A percentile compares a stretch with the other conserved stretches of the same genome.
phyloP scores from a whole-genome alignment of 148 eudicot species.

The Hydrangea macrophylla region DNA sequence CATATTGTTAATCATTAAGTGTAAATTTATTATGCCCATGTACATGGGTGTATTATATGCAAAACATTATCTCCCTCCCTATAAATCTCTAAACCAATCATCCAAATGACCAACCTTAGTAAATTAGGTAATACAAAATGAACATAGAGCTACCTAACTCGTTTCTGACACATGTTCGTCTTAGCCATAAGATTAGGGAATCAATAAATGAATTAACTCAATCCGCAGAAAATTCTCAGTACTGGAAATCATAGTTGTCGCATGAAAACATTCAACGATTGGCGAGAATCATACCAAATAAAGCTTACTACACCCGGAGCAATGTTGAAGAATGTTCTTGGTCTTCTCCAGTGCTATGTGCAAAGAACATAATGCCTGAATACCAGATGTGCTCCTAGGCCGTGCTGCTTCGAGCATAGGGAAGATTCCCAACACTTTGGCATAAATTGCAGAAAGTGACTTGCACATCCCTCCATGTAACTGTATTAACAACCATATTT shows the following conservation, averaged over 20 bases:
- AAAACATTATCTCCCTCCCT: too few relatives aligned
- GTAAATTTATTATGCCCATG: not conserved
- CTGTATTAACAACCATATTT: constrained; percentile 41
- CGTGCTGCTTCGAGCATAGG: constrained; percentile 91
- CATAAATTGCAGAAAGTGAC: constrained; percentile 59
- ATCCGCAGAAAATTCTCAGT: not conserved
- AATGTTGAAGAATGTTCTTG: constrained; percentile 80
- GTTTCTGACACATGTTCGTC: not conserved
- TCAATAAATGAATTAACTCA: not conserved
- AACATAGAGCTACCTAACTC: not conserved
- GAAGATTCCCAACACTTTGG: constrained; percentile 70
- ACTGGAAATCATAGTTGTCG: not conserved
- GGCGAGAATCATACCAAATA: constrained; percentile 63
- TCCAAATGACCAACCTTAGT: too few relatives aligned
- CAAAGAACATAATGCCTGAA: constrained; percentile 89
- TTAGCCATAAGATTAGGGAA: constrained; percentile 2
- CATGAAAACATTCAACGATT: not conserved
- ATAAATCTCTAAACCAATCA: not conserved
- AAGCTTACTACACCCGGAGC: constrained; percentile 88
- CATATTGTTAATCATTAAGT: not conserved
- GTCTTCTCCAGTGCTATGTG: constrained; percentile 95
- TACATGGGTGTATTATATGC: too few relatives aligned
- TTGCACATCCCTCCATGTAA: constrained; percentile 96
- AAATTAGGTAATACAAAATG: not conserved
- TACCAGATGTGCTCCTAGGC: constrained; percentile 90